Evolutionary conservation across 2,329 filamentous ascomycete genomes (phyloP), one percentile per base, ranked within the genome.

Genomic region (Sarocladiaceae sp.): DNA sequence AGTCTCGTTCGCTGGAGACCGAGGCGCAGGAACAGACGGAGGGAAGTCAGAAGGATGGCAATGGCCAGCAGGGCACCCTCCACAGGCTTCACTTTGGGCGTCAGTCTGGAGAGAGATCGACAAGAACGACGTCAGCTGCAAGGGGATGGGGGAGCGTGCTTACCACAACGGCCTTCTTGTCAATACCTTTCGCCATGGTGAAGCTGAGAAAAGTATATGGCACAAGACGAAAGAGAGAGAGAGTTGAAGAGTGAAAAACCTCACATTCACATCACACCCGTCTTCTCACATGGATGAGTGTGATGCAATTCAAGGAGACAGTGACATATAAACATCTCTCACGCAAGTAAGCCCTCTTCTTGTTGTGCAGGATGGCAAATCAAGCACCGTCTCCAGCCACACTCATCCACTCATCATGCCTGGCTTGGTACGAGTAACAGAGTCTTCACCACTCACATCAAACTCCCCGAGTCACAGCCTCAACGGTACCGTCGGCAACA

Each of bases 31-130:
- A 45, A 32, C 13, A 59, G 12, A 9, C 57, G 56, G 2, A 50
- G 51, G 20, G 48, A 16, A 0, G 58, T 49, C 33, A 59, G 46
- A 6, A 53, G 9, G 3, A 52, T 32, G 27, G 56, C 50, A 18
- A 59, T 19, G 3, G 34, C 41, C 6, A 59, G 44, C 15, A 59
- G 53, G 19, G 51, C 44, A 45, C 53, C 53, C 50, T 59, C 57
- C 33, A 59, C 54, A 21, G 57, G 57, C 57, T 58, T n/a, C n/a
- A 21, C 29, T 19, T 7, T 16, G 32, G 33, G 21, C 33, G 23
- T 51, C 45, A 49, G 48, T 20, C 33, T 18, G 11, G 23, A 23
- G 23, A 4, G n/a, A 9, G 9, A 29, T 29, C 9, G 9, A 29
- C 9, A 9, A 29, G n/a, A 29, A 29, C n/a, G 26, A 9, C 26